A percentile compares a stretch with the other conserved stretches of the same genome.
Evolutionary conservation across 108 stramenopile genomes (phyloP).

Genomic region (Fragilariopsis cylindrus): DNA sequence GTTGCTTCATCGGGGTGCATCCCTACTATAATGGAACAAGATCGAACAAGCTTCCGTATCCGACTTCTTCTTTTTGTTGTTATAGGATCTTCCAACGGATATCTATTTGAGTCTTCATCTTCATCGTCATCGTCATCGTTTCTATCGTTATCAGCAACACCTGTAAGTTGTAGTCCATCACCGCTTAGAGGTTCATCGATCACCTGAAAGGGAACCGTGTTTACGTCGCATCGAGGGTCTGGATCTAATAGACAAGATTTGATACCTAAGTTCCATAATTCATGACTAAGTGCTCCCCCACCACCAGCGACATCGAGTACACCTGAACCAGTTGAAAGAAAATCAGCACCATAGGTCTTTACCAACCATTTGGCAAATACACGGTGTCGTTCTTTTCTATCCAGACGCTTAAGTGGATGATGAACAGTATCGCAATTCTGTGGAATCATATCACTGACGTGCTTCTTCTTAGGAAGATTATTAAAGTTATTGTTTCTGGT

Average conservation of each 20-base stretch:
- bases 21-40: constrained; percentile 70
- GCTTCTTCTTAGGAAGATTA: not conserved
- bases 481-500: not conserved
- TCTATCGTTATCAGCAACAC: constrained; percentile 19
- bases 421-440: not conserved
- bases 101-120: not conserved
- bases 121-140: not conserved
- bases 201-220: constrained; percentile 31
- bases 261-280: constrained; percentile 51
- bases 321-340: constrained; percentile 21
- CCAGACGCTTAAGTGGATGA: constrained; percentile 2
- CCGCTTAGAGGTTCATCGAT: constrained; percentile 46
- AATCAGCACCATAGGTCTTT: constrained; percentile 33
- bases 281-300: constrained; percentile 67
- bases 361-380: constrained; percentile 59
- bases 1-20: constrained; percentile 92
- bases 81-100: constrained; percentile 26
- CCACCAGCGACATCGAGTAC: constrained; percentile 87
- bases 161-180: constrained; percentile 45
- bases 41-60: constrained; percentile 24
- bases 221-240: constrained; percentile 32
- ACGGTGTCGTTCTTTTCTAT: constrained; percentile 53
- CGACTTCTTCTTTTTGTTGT: constrained; percentile 25
- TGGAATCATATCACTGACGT: constrained; percentile 1
- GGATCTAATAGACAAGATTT: constrained; percentile 68